Evolutionary conservation across 768 basidiomycete species (phyloP), one percentile per base, ranked within the genome.

Genomic region (Lentinula raphanica): DNA sequence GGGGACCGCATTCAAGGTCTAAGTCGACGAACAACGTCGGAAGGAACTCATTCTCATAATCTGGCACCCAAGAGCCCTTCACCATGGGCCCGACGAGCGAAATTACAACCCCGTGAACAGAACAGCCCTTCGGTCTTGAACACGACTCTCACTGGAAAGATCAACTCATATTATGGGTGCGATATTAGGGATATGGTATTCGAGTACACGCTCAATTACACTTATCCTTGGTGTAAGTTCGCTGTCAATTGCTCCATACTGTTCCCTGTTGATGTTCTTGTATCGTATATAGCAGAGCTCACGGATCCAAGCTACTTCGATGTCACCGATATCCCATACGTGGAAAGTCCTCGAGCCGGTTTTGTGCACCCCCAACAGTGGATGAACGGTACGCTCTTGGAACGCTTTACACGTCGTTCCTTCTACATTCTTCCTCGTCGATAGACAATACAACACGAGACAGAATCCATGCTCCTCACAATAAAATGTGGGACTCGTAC

Each of bases 141-240:
- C 21, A 44, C 19, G 23, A 44, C 42, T 9, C 42, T 44, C 0
- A 23, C 42, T 0, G 42, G 17, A 7, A 12, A 44, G 5, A 44
- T 44, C 9, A 44, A 44, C 42, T 27, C 3, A 2, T 54, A 80
- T 83, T 87, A 86, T 48, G 83, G 84, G 7, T 90, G 89, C 69
- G 74, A 82, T 56, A 65, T 89, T 9, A 76, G 81, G 46, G 80
- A 85, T 58, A 81, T 85, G 72, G 78, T 85, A 69, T 63, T 86
- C 32, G 88, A 90, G 68, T 90, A 89, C 61, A 85, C 87, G 11
- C 46, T 82, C 57, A 91, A 90, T 64, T 89, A 76, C 64, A 87
- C 88, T 1, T 83, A 76, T 64, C 88, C 88, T 1, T 81, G 79
- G 80, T 67, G 72, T 74, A 42, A 23, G 73, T 23, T n/a, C 17